Conservation (phyloP, 2,329 filamentous ascomycete species). For the Daldinia sp. region DNA sequence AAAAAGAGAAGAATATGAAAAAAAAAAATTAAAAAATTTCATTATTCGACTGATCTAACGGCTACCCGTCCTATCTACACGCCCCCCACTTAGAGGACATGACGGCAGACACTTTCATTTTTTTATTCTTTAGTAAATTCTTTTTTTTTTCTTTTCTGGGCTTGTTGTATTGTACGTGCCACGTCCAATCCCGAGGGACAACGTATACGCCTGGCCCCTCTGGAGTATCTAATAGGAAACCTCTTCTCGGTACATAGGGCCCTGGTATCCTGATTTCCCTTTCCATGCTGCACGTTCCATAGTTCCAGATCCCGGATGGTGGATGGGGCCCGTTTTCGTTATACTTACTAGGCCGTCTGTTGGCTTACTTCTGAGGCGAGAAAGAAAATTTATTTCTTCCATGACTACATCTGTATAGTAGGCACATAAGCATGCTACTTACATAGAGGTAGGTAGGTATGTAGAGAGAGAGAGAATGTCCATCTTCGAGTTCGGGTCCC, state of each 20-base stretch:
- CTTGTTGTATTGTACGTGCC: slow-evolving; percentile 21
- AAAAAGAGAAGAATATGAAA: no score
- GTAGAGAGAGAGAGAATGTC: not conserved
- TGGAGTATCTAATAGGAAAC: not conserved
- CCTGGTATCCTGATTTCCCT: slow-evolving; percentile 8
- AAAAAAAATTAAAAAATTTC: not conserved
- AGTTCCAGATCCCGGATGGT: slow-evolving; percentile 21
- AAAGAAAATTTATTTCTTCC: slow-evolving; percentile 2
- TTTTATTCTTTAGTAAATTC: not conserved
- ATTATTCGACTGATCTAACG: slow-evolving; percentile 11
- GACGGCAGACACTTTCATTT: slow-evolving; percentile 7
- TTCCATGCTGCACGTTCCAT: not conserved
- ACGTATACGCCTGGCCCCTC: slow-evolving; percentile 24
- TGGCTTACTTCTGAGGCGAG: slow-evolving; percentile 1
- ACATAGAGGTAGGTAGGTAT: slow-evolving; percentile 19
- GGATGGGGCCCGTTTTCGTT: slow-evolving; percentile 14
- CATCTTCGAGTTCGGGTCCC: slow-evolving; percentile 11
- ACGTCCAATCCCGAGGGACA: slow-evolving; percentile 34
- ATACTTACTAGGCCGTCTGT: slow-evolving; percentile 26
- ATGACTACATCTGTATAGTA: slow-evolving; percentile 10
- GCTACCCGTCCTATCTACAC: slow-evolving; percentile 21
- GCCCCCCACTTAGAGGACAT: slow-evolving; percentile 11
- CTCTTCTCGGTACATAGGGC: slow-evolving; percentile 17
- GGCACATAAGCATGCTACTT: slow-evolving; percentile 17
- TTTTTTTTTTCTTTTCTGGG: not conserved